A percentile compares a stretch with the other conserved stretches of the same genome.
Evolutionary conservation across 768 basidiomycete species (phyloP).

Genomic region (Phanerochaete carnosa): DNA sequence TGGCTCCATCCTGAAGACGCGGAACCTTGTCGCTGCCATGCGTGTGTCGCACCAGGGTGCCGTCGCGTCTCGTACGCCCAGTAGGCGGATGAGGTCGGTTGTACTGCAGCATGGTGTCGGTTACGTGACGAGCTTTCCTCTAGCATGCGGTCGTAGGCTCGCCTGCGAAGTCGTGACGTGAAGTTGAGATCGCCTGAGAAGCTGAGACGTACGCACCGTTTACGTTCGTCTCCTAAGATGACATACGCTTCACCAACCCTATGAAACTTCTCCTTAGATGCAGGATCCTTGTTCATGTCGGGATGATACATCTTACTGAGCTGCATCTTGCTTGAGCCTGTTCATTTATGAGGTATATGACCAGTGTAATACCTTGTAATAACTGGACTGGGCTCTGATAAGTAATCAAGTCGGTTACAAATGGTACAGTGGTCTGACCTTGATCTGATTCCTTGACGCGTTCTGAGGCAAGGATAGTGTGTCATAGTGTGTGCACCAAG

Average conservation of each 20-base stretch:
- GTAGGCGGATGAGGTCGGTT: not conserved
- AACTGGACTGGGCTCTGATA: conserved; percentile 26
- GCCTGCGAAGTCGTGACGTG: conserved; percentile 16
- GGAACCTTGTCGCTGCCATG: conserved; percentile 28
- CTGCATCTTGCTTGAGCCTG: conserved; percentile 20
- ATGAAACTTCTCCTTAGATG: conserved; percentile 39
- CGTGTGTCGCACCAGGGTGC: conserved; percentile 33
- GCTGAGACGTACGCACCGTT: conserved; percentile 31
- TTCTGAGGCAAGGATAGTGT: conserved; percentile 31
- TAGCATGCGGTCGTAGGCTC: conserved; percentile 32
- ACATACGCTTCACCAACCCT: conserved; percentile 46
- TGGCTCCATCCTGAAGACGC: not conserved
- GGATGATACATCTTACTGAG: conserved; percentile 49
- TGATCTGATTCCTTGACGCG: conserved; percentile 33
- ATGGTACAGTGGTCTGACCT: conserved; percentile 20
- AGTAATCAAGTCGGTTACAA: not conserved
- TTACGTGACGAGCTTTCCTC: not conserved
- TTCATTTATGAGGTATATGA: not conserved
- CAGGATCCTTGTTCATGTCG: conserved; percentile 37
- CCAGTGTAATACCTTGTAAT: conserved; percentile 30
- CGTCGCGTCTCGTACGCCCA: conserved; percentile 28
- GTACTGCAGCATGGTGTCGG: conserved; percentile 6
- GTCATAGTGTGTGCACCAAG: conserved; percentile 27
- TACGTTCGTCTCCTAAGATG: conserved; percentile 41
- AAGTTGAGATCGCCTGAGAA: not conserved